Conservation (phyloP, 116 monocot species). For the Phalaenopsis hybrid region DNA sequence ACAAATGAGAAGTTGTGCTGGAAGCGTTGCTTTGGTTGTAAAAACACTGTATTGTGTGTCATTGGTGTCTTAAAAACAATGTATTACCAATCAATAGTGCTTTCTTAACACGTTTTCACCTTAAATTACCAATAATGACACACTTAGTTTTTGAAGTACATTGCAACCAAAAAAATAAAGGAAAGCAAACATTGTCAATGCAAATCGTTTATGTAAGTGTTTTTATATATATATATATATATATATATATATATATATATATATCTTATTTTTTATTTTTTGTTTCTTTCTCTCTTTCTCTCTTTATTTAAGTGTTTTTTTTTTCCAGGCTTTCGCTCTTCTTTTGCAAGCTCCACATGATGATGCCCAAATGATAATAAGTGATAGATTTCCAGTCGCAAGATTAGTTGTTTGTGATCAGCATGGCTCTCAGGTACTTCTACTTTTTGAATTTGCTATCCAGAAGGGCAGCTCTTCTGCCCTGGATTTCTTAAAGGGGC, state of each 20-base stretch:
- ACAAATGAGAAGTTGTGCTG: too few species aligned
- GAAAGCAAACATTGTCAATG: too few species aligned
- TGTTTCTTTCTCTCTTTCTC: neutral
- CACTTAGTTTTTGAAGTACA: neutral
- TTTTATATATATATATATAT: too few species aligned
- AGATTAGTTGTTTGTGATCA: conserved; percentile 99
- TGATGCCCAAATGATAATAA: conserved; percentile 71
- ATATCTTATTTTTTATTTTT: neutral
- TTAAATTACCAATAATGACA: neutral
- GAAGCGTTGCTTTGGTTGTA: too few species aligned
- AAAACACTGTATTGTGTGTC: too few species aligned
- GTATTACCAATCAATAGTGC: too few species aligned
- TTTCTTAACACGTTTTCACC: neutral
- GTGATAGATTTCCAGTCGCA: conserved; percentile 84
- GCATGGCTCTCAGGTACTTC: conserved; percentile 88
- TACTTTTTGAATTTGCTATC: neutral
- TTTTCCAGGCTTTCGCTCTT: conserved; percentile 70
- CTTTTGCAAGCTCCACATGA: conserved; percentile 85
- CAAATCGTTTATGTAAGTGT: too few species aligned
- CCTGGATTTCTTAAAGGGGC: neutral
- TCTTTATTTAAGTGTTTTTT: neutral
- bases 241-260: too few species aligned
- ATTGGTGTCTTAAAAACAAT: too few species aligned
- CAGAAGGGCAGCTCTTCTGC: neutral
- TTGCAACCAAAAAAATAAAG: neutral